Percentiles rank a stretch among this genome's conserved stretches.
These are phyloP conservation scores for Tranzscheliella williamsii DNA, from an alignment of 1,284 basidiomycete genomes.

Conservation along the genomic window DNA sequence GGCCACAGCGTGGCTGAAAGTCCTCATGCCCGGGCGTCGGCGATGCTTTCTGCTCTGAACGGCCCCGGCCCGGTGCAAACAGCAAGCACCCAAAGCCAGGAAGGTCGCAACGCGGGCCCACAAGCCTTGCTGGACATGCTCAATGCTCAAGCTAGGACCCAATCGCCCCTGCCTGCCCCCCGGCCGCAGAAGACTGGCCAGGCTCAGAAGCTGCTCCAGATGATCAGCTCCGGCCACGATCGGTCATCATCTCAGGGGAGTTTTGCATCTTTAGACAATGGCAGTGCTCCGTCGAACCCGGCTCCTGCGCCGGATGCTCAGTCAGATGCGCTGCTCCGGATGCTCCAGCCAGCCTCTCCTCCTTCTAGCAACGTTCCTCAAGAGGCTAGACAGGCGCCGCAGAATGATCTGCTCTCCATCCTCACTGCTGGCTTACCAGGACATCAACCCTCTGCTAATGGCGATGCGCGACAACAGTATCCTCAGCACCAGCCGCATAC, in stretches of 20 bases:
- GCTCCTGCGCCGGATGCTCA: constrained; percentile 6
- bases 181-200: constrained; percentile 41
- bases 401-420: constrained; percentile 39
- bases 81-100: background rate
- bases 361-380: background rate
- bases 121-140: constrained; percentile 31
- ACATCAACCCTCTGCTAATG: constrained; percentile 3
- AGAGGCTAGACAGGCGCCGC: constrained; percentile 4
- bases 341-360: constrained; percentile 22
- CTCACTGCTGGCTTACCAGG: constrained; percentile 17
- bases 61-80: background rate
- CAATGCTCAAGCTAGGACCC: constrained; percentile 31
- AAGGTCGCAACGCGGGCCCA: constrained; percentile 1
- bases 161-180: constrained; percentile 49
- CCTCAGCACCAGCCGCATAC: constrained; percentile 2
- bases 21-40: background rate
- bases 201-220: constrained; percentile 42
- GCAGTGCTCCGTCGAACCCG: too few relatives aligned
- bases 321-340: constrained; percentile 19
- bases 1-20: background rate
- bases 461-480: constrained; percentile 1
- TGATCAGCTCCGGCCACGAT: constrained; percentile 38
- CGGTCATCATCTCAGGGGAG: constrained; percentile 27
- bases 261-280: constrained; percentile 18
- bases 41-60: background rate